Percentiles rank a stretch among this genome's conserved stretches.
phyloP scores from a whole-genome alignment of 305 asterid species.

The Withania somnifera region DNA sequence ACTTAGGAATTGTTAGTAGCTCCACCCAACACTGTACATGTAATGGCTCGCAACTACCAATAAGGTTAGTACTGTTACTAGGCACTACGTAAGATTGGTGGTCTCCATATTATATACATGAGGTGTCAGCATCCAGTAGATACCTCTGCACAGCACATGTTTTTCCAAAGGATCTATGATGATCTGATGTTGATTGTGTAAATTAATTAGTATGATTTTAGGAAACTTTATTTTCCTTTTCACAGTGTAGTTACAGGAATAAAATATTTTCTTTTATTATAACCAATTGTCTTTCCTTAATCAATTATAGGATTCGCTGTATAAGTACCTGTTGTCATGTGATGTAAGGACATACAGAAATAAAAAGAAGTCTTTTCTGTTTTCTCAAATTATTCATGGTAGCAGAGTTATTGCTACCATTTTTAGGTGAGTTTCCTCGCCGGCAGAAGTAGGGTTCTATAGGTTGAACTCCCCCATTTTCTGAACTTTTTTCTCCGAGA shows the following conservation, averaged over 20 bases:
- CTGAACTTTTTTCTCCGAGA: background rate
- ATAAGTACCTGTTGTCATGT: background rate
- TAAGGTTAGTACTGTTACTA: too few species aligned
- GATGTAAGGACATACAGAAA: background rate
- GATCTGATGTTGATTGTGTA: background rate
- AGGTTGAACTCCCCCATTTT: too few species aligned
- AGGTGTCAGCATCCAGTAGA: too few species aligned
- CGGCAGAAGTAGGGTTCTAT: background rate
- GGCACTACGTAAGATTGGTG: too few species aligned
- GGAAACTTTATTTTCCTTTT: background rate
- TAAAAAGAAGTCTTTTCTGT: background rate
- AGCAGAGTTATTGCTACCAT: background rate
- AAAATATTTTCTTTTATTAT: background rate
- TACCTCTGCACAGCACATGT: too few species aligned
- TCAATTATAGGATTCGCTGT: background rate
- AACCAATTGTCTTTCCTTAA: background rate
- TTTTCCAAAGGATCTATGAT: too few species aligned
- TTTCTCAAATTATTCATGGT: background rate
- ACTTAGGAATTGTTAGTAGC: too few species aligned
- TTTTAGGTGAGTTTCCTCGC: background rate
- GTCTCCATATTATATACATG: too few species aligned
- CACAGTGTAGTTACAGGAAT: background rate
- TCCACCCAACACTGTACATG: too few species aligned
- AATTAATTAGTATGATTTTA: background rate
- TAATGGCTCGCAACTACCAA: too few species aligned